Conservation (phyloP, 148 eudicot genomes). For the Camellia granthamiana region DNA sequence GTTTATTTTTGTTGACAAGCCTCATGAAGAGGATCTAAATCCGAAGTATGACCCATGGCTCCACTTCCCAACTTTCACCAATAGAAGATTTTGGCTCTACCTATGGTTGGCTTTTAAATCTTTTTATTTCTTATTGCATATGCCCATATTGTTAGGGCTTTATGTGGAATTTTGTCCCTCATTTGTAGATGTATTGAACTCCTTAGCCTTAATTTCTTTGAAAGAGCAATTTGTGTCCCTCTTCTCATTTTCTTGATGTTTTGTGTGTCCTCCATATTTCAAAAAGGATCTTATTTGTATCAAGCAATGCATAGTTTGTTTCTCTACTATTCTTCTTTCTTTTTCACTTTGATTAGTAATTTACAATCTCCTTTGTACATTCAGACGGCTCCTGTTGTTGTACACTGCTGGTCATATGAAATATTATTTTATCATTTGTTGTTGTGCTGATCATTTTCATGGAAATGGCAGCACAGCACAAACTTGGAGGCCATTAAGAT, state of each 20-base stretch:
- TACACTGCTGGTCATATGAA: too few relatives aligned
- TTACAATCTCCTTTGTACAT: too few relatives aligned
- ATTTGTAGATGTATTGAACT: not conserved
- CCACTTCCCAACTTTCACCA: not conserved
- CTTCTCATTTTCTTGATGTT: not conserved
- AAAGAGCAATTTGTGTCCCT: not conserved
- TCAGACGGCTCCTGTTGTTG: too few relatives aligned
- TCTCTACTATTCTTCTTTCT: not conserved
- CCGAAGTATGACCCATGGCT: not conserved
- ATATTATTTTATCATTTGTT: not conserved
- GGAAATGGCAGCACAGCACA: constrained; percentile 83
- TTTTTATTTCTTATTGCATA: not conserved
- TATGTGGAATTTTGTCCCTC: not conserved
- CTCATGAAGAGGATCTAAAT: too few relatives aligned
- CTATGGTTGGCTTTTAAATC: not conserved
- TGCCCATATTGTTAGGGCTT: not conserved
- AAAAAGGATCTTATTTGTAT: not conserved
- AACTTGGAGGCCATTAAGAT: constrained; percentile 94
- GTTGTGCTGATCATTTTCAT: constrained; percentile 1
- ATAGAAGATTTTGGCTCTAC: not conserved
- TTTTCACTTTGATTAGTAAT: not conserved
- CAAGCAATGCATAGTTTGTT: not conserved
- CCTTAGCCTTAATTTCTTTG: not conserved
- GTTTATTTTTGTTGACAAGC: constrained; percentile 6
- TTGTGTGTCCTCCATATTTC: not conserved